phyloP scores from a whole-genome alignment of 371 early-diverging fungal species.

The Nematocida sp. region DNA sequence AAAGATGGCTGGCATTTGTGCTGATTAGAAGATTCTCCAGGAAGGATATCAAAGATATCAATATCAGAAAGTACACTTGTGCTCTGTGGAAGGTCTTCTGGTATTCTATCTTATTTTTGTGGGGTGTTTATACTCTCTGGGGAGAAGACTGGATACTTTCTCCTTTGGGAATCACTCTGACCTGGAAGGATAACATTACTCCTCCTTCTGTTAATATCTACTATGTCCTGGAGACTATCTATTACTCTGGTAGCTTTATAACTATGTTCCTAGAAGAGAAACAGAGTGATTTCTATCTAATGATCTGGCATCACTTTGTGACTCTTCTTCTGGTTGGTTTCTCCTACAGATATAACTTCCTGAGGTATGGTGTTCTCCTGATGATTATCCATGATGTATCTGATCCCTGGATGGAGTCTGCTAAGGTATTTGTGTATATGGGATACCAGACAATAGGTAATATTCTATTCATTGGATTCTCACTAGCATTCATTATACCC shows the following conservation, averaged over 20 bases:
- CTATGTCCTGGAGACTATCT: conserved; percentile 55
- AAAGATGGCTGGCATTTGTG: background rate
- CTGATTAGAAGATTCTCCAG: conserved; percentile 15
- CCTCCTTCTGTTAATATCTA: conserved; percentile 48
- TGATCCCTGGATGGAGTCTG: conserved; percentile 69
- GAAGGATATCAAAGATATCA: conserved; percentile 5
- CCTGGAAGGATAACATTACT: conserved; percentile 28
- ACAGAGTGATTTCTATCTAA: conserved; percentile 57
- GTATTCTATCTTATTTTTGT: conserved; percentile 28
- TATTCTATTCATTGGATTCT: conserved; percentile 65
- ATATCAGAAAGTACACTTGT: conserved; percentile 43
- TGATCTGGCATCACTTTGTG: conserved; percentile 66
- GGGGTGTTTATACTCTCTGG: conserved; percentile 26
- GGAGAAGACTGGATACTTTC: conserved; percentile 51
- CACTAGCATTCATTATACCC: conserved; percentile 65
- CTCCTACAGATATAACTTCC: conserved; percentile 62
- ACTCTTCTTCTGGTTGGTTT: conserved; percentile 64
- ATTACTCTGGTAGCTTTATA: conserved; percentile 54
- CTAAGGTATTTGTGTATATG: conserved; percentile 66
- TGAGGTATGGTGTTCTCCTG: conserved; percentile 66
- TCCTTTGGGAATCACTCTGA: conserved; percentile 35
- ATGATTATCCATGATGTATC: conserved; percentile 66
- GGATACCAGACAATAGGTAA: conserved; percentile 63
- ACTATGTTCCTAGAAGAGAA: conserved; percentile 55
- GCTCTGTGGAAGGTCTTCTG: conserved; percentile 55